phyloP scores from a whole-genome alignment of 495 filamentous ascomycete genomes.

The Penicillium flavigenum region DNA sequence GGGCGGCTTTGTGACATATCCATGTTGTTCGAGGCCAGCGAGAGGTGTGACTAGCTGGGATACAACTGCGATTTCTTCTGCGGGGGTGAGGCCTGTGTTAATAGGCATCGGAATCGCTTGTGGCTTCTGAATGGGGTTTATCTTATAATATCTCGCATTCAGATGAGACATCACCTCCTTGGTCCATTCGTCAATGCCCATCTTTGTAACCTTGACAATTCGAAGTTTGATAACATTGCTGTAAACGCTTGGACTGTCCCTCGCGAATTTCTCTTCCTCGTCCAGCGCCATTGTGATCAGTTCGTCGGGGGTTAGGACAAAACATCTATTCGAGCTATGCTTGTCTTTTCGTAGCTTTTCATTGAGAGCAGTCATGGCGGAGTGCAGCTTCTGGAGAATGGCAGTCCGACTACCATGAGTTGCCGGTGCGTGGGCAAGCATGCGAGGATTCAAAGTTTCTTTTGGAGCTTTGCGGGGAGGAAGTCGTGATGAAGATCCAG shows the following conservation, averaged over 20 bases:
- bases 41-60: conserved; percentile 58
- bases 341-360: conserved; percentile 47
- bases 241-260: conserved; percentile 66
- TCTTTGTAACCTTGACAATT: conserved; percentile 71
- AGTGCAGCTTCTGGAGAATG: conserved; percentile 71
- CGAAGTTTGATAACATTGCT: conserved; percentile 76
- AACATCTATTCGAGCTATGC: conserved; percentile 54
- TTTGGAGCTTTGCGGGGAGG: conserved; percentile 40
- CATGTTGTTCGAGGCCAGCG: conserved; percentile 58
- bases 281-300: conserved; percentile 78
- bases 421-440: conserved; percentile 69
- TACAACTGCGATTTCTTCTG: conserved; percentile 68
- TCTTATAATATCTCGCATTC: conserved; percentile 45
- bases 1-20: conserved; percentile 70
- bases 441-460: conserved; percentile 74
- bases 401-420: conserved; percentile 63
- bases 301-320: conserved; percentile 65
- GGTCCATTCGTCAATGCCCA: conserved; percentile 65
- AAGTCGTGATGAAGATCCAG: conserved; percentile 16
- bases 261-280: conserved; percentile 77
- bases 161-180: conserved; percentile 44
- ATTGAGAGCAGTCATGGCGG: conserved; percentile 71
- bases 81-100: conserved; percentile 62
- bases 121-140: conserved; percentile 26
- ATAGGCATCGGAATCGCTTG: conserved; percentile 38